phyloP scores from a whole-genome alignment of 768 basidiomycete genomes.

The Neoboletus subvelutipes region DNA sequence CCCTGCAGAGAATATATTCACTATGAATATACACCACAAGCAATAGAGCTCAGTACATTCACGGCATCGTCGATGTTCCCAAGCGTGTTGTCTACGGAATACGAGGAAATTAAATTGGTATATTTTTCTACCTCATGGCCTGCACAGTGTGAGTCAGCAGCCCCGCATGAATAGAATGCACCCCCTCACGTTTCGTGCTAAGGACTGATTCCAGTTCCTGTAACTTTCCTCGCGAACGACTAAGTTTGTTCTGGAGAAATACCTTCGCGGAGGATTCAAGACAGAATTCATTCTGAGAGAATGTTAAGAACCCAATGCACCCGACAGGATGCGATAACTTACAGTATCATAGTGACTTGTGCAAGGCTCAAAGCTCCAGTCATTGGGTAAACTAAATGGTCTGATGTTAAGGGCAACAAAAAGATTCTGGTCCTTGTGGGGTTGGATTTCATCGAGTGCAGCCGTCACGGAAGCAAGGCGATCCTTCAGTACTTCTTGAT shows the following conservation, averaged over 20 bases:
- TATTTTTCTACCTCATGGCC: conserved; percentile 57
- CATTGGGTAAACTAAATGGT: conserved; percentile 59
- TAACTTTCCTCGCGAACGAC: conserved; percentile 58
- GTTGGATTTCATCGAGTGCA: conserved; percentile 52
- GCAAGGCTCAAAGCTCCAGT: conserved; percentile 79
- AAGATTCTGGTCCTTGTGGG: conserved; percentile 61
- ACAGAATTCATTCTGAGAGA: conserved; percentile 44
- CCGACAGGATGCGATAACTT: conserved; percentile 22
- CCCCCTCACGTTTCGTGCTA: conserved; percentile 56
- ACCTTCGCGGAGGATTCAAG: conserved; percentile 71
- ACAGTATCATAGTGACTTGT: conserved; percentile 74
- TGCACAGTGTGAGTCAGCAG: conserved; percentile 27
- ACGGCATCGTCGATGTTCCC: conserved; percentile 49
- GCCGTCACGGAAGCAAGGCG: conserved; percentile 47
- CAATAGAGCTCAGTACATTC: conserved; percentile 16
- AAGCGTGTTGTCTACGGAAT: conserved; percentile 45
- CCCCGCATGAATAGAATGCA: background rate
- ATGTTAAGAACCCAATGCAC: background rate
- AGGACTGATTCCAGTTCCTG: conserved; percentile 58
- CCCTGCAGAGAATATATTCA: conserved; percentile 40
- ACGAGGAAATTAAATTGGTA: conserved; percentile 44
- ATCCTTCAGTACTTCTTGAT: conserved; percentile 58
- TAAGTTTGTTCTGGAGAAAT: conserved; percentile 77
- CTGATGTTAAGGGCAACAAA: conserved; percentile 73
- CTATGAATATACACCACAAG: background rate